Evolutionary conservation across 2,329 filamentous ascomycete genomes (phyloP).

Genomic region (Aspergillus ustus): DNA sequence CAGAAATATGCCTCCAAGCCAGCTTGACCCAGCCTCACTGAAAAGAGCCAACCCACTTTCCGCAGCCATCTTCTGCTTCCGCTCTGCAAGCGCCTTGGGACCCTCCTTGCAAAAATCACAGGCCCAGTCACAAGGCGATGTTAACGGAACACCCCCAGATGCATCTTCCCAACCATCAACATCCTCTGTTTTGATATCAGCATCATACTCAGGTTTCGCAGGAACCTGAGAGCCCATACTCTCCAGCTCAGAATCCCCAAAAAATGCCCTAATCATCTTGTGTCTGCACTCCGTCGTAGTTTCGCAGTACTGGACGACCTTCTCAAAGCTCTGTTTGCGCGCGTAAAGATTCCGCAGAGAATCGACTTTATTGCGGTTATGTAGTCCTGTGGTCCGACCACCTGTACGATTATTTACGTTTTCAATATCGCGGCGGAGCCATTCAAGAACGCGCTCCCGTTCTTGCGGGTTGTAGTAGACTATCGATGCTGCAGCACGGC

Average conservation of each 20-base stretch:
- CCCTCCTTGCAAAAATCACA: slow-evolving; percentile 80
- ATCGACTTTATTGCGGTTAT: slow-evolving; percentile 38
- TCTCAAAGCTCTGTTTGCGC: slow-evolving; percentile 66
- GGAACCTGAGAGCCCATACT: slow-evolving; percentile 35
- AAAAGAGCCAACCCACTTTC: slow-evolving; percentile 22
- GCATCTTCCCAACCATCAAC: background rate
- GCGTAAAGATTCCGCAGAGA: slow-evolving; percentile 44
- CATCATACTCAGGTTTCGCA: slow-evolving; percentile 1
- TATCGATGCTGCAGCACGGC: slow-evolving; percentile 83
- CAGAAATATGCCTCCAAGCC: background rate
- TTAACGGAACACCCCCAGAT: background rate
- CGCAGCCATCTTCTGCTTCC: slow-evolving; percentile 51
- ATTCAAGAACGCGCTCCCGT: slow-evolving; percentile 69
- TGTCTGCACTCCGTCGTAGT: slow-evolving; percentile 75
- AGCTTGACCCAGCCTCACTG: slow-evolving; percentile 5
- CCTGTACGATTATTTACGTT: slow-evolving; percentile 39
- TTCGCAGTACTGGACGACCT: slow-evolving; percentile 82
- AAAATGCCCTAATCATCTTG: slow-evolving; percentile 73
- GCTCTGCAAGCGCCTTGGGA: slow-evolving; percentile 58
- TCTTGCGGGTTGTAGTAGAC: slow-evolving; percentile 91
- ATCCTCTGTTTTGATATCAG: slow-evolving; percentile 36
- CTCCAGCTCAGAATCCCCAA: slow-evolving; percentile 64
- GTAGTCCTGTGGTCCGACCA: slow-evolving; percentile 22
- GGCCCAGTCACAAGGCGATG: slow-evolving; percentile 68
- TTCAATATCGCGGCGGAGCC: slow-evolving; percentile 53